A percentile compares a stretch with the other conserved stretches of the same genome.
Conservation (phyloP, 2,329 filamentous ascomycete species). For the Exophiala aquamarina region DNA sequence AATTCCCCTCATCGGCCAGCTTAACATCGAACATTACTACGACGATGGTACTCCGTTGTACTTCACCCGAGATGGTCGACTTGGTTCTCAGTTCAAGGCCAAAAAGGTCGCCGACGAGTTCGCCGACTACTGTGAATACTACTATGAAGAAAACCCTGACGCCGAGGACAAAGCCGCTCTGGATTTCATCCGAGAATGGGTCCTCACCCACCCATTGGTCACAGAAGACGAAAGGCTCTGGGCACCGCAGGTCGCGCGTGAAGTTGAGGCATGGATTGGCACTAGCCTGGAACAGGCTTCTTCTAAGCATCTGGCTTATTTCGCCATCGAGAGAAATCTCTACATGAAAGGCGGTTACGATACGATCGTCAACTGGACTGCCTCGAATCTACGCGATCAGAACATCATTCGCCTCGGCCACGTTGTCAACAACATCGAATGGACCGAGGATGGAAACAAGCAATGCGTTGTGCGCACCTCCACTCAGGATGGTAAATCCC, state of each 20-base stretch:
- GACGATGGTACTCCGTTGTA: constrained; percentile 45
- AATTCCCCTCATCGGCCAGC: constrained; percentile 42
- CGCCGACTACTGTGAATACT: constrained; percentile 44
- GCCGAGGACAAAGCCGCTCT: constrained; percentile 42
- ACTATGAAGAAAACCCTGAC: constrained; percentile 41
- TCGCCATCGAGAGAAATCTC: constrained; percentile 45
- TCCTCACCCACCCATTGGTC: constrained; percentile 42
- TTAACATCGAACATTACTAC: constrained; percentile 46
- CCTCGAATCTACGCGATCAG: constrained; percentile 37
- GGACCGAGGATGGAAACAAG: constrained; percentile 35
- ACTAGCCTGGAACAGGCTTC: constrained; percentile 43
- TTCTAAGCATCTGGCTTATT: constrained; percentile 44
- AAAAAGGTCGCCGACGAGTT: constrained; percentile 49
- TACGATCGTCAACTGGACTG: constrained; percentile 43
- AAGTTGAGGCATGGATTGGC: constrained; percentile 46
- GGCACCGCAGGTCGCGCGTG: constrained; percentile 45
- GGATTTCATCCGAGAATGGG: constrained; percentile 43
- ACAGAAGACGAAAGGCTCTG: constrained; percentile 43
- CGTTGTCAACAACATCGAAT: constrained; percentile 39
- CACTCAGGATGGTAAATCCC: constrained; percentile 12
- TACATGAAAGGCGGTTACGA: constrained; percentile 50
- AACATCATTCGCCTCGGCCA: constrained; percentile 40
- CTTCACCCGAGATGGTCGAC: constrained; percentile 43
- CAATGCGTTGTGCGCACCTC: constrained; percentile 26
- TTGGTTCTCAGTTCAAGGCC: constrained; percentile 47